Conservation (phyloP, 2,329 filamentous ascomycete species). For the Aotearoamyces nothofagi region DNA sequence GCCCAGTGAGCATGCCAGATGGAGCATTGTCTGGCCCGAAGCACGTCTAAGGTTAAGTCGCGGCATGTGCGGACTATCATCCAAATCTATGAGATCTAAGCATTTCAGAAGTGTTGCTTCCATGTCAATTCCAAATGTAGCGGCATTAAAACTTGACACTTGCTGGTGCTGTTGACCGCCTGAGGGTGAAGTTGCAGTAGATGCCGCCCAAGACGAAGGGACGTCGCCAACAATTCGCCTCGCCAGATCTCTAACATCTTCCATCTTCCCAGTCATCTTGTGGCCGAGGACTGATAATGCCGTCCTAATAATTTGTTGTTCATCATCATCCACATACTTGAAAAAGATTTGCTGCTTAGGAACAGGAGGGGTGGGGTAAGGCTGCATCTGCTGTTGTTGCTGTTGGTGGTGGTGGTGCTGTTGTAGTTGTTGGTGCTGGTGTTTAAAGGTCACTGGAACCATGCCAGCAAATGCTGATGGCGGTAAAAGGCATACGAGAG, state of each 20-base stretch:
- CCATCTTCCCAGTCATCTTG: conserved; percentile 47
- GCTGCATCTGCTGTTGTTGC: conserved; percentile 28
- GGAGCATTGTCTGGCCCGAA: conserved; percentile 68
- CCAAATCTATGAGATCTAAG: conserved; percentile 65
- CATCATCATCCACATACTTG: conserved; percentile 59
- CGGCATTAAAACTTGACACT: conserved; percentile 24
- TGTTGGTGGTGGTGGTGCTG: conserved; percentile 31
- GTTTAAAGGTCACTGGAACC: conserved; percentile 44
- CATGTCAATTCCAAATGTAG: conserved; percentile 18
- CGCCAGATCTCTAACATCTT: conserved; percentile 47
- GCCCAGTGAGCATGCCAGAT: conserved; percentile 62
- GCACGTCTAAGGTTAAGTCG: conserved; percentile 48
- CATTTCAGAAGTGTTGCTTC: conserved; percentile 44
- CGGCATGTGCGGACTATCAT: conserved; percentile 54
- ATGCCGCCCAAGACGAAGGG: conserved; percentile 31
- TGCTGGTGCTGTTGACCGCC: conserved; percentile 29
- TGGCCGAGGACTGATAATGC: conserved; percentile 49
- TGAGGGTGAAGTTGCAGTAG: conserved; percentile 24
- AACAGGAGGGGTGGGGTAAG: conserved; percentile 25
- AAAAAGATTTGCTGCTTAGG: conserved; percentile 40
- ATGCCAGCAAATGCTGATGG: conserved; percentile 40
- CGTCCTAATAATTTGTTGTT: conserved; percentile 52
- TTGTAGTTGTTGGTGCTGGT: no score
- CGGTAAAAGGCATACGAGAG: conserved; percentile 46
- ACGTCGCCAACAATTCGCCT: conserved; percentile 39